Conservation (phyloP, 768 basidiomycete genomes). For the Cubamyces lactineus region DNA sequence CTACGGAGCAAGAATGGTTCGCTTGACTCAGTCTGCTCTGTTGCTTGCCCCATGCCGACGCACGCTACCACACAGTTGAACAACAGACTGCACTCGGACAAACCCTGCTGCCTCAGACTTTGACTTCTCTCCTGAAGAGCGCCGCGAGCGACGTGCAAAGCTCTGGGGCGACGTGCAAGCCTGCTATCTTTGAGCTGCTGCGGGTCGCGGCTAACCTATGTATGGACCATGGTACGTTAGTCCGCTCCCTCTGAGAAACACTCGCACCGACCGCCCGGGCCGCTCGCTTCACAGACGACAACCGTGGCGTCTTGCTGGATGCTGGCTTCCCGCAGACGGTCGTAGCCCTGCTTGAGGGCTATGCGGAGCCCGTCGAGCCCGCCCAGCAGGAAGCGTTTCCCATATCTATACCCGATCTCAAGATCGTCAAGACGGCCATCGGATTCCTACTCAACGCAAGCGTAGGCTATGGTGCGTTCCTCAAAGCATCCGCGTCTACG, state of each 20-base stretch:
- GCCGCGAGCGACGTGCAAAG: constrained; percentile 54
- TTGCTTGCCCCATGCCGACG: constrained; percentile 19
- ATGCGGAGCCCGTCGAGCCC: constrained; percentile 50
- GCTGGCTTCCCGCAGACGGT: constrained; percentile 70
- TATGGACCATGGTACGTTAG: constrained; percentile 74
- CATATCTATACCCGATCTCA: constrained; percentile 64
- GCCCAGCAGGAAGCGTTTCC: constrained; percentile 47
- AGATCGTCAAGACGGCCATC: constrained; percentile 74
- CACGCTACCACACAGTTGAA: constrained; percentile 52
- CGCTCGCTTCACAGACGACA: constrained; percentile 60
- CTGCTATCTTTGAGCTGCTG: constrained; percentile 67
- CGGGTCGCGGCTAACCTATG: constrained; percentile 83
- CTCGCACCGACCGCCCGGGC: neutral
- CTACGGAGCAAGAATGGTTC: constrained; percentile 56
- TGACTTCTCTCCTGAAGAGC: constrained; percentile 61
- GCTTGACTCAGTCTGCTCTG: constrained; percentile 20
- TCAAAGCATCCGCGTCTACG: neutral
- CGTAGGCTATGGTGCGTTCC: constrained; percentile 68
- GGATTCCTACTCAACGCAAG: constrained; percentile 81
- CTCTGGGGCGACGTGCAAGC: constrained; percentile 49
- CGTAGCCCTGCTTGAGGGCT: constrained; percentile 69
- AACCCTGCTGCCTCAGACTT: constrained; percentile 63
- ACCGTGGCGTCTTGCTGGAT: constrained; percentile 71
- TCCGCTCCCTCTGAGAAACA: neutral
- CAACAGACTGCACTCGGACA: constrained; percentile 71